Evolutionary conservation across 2,329 filamentous ascomycete species (phyloP), one percentile per base, ranked within the genome.

Genomic region (Hirsutella minnesotensis): DNA sequence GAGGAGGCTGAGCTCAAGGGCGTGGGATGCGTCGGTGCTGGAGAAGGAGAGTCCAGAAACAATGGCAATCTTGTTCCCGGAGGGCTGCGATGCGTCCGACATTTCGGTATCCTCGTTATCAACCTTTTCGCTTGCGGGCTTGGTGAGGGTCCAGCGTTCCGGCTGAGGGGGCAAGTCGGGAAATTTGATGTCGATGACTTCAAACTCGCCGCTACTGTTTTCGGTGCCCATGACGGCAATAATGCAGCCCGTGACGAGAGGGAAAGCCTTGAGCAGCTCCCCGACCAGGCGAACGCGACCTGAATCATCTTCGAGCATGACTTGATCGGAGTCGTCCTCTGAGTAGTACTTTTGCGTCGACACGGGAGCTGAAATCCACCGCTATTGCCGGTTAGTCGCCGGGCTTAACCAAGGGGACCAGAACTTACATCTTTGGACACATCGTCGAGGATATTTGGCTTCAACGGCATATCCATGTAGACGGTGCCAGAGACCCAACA

Each of bases 401-500:
- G 30, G 9, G 29, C n/a, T 12, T 16, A n/a, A 33, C 3, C 15
- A 10, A 16, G 15, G 4, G 4, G 33, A 4, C 15, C 15, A 34
- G 31, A 13, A 30, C 75, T 50, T 65, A 89, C 86, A 62, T 95
- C 90, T 64, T 94, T 94, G 34, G 86, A 83, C 35, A 98, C 85
- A 54, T 98, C 92, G 46, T 95, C 89, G 29, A 98, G 68, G 59
- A 98, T 90, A 57, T 94, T 94, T 1, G 94, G 92, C 66, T 98
- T 98, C 55, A 95, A 64, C 3, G 85, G 78, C 86, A 98, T 89
- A 49, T 96, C 87, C 83, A 96, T 94, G 61, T 94, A 98, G 27
- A 96, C 79, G 0, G 92, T 98, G 15, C 94, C 92, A 0, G 82
- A 75, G 15, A 98, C 84, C 88, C 90, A 98, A 66, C 90, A 96